Evolutionary conservation across 352 stramenopile genomes (phyloP).

Genomic region (Phytophthora agathidicida): DNA sequence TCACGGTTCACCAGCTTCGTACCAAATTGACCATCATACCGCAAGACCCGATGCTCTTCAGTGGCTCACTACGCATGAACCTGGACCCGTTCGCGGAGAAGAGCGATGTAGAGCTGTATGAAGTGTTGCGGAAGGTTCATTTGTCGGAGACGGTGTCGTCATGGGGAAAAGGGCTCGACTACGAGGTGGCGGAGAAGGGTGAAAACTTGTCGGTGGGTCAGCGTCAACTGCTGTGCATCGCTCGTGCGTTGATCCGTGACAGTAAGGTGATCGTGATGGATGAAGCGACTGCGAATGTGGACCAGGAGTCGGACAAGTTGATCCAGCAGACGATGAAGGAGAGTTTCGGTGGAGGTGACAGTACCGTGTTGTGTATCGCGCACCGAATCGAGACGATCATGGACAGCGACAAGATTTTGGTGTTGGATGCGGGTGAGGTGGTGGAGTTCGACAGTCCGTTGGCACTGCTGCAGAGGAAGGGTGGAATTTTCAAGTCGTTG

Average conservation of each 20-base stretch:
- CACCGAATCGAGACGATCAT: constrained; percentile 94
- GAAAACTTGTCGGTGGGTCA: constrained; percentile 97
- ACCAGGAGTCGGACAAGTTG: constrained; percentile 71
- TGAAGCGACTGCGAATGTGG: constrained; percentile 94
- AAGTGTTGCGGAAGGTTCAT: constrained; percentile 63
- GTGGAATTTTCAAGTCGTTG: constrained; percentile 77
- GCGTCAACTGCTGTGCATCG: constrained; percentile 95
- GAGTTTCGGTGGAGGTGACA: constrained; percentile 76
- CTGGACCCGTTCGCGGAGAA: constrained; percentile 87
- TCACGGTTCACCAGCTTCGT: constrained; percentile 38
- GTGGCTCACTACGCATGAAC: constrained; percentile 89
- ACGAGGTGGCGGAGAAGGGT: constrained; percentile 89
- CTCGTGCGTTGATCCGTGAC: constrained; percentile 90
- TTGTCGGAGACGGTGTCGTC: constrained; percentile 68
- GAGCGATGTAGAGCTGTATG: constrained; percentile 54
- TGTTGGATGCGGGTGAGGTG: constrained; percentile 81
- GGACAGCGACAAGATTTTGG: constrained; percentile 91
- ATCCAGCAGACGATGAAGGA: constrained; percentile 85
- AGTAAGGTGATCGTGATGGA: constrained; percentile 94
- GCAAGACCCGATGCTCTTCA: constrained; percentile 91
- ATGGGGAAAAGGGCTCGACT: constrained; percentile 71
- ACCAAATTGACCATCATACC: constrained; percentile 76
- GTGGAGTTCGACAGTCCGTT: constrained; percentile 29
- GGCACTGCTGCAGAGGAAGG: constrained; percentile 68
- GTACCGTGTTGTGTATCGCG: constrained; percentile 94